These are phyloP conservation scores for Cyclanthera cordifolia DNA, from an alignment of 306 rosid species.

Conservation along the genomic window DNA sequence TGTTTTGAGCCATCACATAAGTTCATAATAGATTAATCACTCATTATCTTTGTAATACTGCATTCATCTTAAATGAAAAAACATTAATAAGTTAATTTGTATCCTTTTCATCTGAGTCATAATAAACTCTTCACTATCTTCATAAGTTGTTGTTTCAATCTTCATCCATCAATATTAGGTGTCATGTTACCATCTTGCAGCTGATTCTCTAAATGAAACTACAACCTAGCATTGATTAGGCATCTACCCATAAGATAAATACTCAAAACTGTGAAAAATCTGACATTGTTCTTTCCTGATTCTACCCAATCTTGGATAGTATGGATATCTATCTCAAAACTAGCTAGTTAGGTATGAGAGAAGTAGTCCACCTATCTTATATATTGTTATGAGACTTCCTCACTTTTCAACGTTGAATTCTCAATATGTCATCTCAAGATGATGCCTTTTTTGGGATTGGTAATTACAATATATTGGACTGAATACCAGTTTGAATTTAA, in stretches of 20 bases:
- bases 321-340: too few relatives aligned
- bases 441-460: too few relatives aligned
- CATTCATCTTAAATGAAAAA: not conserved
- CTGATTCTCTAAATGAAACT: not conserved
- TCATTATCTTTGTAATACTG: not conserved
- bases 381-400: too few relatives aligned
- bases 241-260: not conserved
- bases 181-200: not conserved
- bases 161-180: not conserved
- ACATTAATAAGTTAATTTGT: not conserved
- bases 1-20: not conserved
- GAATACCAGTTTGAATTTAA: too few relatives aligned
- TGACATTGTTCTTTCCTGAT: not conserved
- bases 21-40: not conserved
- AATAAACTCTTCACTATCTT: not conserved
- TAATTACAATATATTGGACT: too few relatives aligned
- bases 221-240: not conserved
- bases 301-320: too few relatives aligned
- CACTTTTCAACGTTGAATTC: too few relatives aligned
- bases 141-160: not conserved
- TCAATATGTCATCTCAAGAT: too few relatives aligned
- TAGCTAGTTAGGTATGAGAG: too few relatives aligned
- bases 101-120: not conserved
- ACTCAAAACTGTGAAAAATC: not conserved
- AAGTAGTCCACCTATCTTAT: too few relatives aligned